Evolutionary conservation across 768 basidiomycete species (phyloP).

Genomic region (Sarcomyxa edulis): DNA sequence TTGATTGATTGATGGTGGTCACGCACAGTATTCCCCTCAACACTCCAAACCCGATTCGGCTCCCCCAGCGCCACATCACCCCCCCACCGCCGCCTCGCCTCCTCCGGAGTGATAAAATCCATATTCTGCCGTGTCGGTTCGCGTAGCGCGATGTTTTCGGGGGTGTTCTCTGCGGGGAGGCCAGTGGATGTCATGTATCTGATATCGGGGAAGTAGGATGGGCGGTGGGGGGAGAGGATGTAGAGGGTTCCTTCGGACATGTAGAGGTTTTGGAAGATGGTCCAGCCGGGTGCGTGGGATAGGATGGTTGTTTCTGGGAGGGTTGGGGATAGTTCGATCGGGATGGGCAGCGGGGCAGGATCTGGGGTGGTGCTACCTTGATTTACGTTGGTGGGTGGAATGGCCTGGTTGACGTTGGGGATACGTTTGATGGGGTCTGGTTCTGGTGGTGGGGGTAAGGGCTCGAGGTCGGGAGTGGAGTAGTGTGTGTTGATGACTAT

Average conservation of each 20-base stretch:
- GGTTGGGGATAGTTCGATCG: slow-evolving; percentile 10
- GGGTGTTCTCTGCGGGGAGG: slow-evolving; percentile 47
- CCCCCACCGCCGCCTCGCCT: slow-evolving; percentile 64
- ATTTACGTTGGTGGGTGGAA: background rate
- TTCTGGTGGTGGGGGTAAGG: slow-evolving; percentile 4
- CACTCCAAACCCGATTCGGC: slow-evolving; percentile 52
- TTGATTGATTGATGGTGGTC: background rate
- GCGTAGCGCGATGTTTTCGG: slow-evolving; percentile 60
- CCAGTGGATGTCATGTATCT: slow-evolving; percentile 67
- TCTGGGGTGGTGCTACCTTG: slow-evolving; percentile 1
- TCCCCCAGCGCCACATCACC: slow-evolving; percentile 20
- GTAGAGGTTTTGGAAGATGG: slow-evolving; percentile 78
- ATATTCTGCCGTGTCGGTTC: slow-evolving; percentile 65
- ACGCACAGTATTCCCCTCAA: slow-evolving; percentile 71
- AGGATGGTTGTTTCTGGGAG: slow-evolving; percentile 53
- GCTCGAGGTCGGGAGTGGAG: background rate
- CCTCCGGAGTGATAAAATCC: slow-evolving; percentile 50
- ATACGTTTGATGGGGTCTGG: background rate
- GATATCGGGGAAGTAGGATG: slow-evolving; percentile 31
- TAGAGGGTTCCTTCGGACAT: slow-evolving; percentile 79
- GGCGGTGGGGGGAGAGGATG: slow-evolving; percentile 43
- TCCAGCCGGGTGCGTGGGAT: slow-evolving; percentile 79
- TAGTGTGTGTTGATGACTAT: slow-evolving; percentile 19
- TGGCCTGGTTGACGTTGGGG: slow-evolving; percentile 4
- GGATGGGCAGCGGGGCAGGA: background rate